Evolutionary conservation across 176 grass and related monocot genomes (phyloP).

Genomic region (Cenchrus purpureus): DNA sequence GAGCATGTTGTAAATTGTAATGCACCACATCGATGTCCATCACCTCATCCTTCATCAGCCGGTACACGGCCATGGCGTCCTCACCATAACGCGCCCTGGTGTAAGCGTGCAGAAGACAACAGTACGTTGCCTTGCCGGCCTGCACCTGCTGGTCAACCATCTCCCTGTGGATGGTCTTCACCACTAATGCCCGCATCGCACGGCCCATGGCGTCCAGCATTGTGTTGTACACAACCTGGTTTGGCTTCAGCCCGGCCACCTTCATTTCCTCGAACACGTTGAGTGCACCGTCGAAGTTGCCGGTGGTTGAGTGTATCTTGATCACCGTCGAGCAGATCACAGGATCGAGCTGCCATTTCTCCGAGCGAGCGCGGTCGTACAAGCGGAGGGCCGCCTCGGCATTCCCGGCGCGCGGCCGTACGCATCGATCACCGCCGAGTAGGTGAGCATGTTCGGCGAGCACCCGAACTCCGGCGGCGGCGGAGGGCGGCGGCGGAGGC

Average conservation of each 20-base stretch:
- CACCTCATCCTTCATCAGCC: conserved; percentile 55
- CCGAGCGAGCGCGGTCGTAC: conserved; percentile 71
- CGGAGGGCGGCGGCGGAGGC: too few relatives aligned
- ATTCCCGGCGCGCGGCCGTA: conserved; percentile 65
- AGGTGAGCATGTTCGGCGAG: conserved; percentile 70
- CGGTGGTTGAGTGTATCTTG: conserved; percentile 53
- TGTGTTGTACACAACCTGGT: conserved; percentile 78
- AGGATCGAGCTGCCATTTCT: conserved; percentile 70
- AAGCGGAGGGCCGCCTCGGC: conserved; percentile 67
- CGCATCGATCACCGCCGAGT: conserved; percentile 76
- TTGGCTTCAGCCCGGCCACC: conserved; percentile 69
- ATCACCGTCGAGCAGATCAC: conserved; percentile 76
- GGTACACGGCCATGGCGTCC: conserved; percentile 74
- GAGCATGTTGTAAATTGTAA: conserved; percentile 62
- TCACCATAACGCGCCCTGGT: conserved; percentile 76
- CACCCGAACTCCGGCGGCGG: conserved; percentile 56
- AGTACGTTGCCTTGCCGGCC: conserved; percentile 66
- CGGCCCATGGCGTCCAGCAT: conserved; percentile 84
- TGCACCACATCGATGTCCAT: conserved; percentile 58
- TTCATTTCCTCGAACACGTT: conserved; percentile 98
- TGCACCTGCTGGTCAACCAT: conserved; percentile 54
- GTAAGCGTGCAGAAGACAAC: conserved; percentile 72
- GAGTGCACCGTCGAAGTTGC: conserved; percentile 81
- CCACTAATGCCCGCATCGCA: conserved; percentile 82
- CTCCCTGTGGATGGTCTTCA: conserved; percentile 84